A percentile compares a stretch with the other conserved stretches of the same genome.
phyloP scores from a whole-genome alignment of 176 grass and related monocot species.

The Carex kokanica region DNA sequence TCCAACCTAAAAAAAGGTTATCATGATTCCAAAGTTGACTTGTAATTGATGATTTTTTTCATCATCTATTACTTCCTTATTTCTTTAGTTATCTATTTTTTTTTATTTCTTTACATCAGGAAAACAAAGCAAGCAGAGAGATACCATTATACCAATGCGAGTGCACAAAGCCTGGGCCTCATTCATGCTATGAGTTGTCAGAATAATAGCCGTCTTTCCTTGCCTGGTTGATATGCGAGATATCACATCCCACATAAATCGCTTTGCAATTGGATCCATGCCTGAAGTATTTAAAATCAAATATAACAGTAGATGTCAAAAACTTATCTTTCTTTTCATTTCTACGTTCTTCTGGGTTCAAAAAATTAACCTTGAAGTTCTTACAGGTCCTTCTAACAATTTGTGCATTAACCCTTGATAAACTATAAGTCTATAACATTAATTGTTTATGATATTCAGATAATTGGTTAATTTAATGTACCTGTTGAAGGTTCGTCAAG shows the following conservation, averaged over 20 bases:
- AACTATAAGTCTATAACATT: neutral
- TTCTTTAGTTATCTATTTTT: neutral
- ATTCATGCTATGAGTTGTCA: slow-evolving; percentile 59
- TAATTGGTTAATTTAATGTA: slow-evolving; percentile 16
- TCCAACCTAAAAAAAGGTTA: slow-evolving; percentile 28
- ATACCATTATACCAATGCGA: slow-evolving; percentile 51
- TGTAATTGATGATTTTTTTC: neutral
- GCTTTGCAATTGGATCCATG: slow-evolving; percentile 53
- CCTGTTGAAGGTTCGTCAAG: slow-evolving; percentile 58
- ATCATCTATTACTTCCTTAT: neutral
- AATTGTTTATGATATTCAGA: neutral
- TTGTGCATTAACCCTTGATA: neutral
- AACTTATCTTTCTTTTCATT: neutral
- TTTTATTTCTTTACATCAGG: neutral
- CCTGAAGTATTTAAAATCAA: slow-evolving; percentile 21
- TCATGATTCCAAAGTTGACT: neutral
- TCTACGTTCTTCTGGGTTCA: neutral
- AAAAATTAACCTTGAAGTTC: neutral
- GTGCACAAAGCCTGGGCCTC: slow-evolving; percentile 51
- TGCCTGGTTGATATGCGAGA: slow-evolving; percentile 43
- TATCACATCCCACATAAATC: slow-evolving; percentile 59
- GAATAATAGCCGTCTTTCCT: slow-evolving; percentile 49
- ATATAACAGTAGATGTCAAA: neutral
- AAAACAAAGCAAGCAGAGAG: neutral
- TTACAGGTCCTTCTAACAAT: neutral